Conservation (phyloP, 2,329 filamentous ascomycete species). For the Botrytis hyacinthi region DNA sequence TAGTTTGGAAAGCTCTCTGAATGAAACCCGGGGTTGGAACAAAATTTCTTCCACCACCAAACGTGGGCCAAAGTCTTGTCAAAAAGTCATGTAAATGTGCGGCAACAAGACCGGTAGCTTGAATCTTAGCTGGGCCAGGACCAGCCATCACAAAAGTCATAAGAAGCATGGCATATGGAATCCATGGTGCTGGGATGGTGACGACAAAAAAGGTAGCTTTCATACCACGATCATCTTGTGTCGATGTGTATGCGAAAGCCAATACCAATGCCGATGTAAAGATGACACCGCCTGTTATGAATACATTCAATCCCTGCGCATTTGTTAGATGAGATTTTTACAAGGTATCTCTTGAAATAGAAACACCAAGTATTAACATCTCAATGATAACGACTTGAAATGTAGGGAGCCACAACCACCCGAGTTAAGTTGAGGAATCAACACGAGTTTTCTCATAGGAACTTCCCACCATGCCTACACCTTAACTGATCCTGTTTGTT, state of each 20-base stretch:
- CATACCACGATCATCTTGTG: conserved; percentile 77
- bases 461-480: conserved; percentile 56
- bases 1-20: conserved; percentile 60
- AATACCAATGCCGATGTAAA: conserved; percentile 68
- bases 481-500: conserved; percentile 50
- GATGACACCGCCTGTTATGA: conserved; percentile 49
- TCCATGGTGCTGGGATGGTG: conserved; percentile 75
- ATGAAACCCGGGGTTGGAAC: conserved; percentile 73
- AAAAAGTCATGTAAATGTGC: conserved; percentile 91
- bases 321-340: conserved; percentile 35
- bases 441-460: conserved; percentile 51
- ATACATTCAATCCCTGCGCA: conserved; percentile 49
- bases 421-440: conserved; percentile 39
- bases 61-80: conserved; percentile 81
- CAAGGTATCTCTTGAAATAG: conserved; percentile 22
- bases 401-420: conserved; percentile 43
- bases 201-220: conserved; percentile 79
- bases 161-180: conserved; percentile 77
- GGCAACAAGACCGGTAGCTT: conserved; percentile 76
- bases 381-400: conserved; percentile 26
- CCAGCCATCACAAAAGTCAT: conserved; percentile 70
- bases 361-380: conserved; percentile 25
- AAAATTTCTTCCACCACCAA: conserved; percentile 77
- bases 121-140: conserved; percentile 54
- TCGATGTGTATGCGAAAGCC: conserved; percentile 78